A percentile compares a stretch with the other conserved stretches of the same genome.
Conservation (phyloP, 2,329 filamentous ascomycete genomes). For the Apiospora rasikravindrae region DNA sequence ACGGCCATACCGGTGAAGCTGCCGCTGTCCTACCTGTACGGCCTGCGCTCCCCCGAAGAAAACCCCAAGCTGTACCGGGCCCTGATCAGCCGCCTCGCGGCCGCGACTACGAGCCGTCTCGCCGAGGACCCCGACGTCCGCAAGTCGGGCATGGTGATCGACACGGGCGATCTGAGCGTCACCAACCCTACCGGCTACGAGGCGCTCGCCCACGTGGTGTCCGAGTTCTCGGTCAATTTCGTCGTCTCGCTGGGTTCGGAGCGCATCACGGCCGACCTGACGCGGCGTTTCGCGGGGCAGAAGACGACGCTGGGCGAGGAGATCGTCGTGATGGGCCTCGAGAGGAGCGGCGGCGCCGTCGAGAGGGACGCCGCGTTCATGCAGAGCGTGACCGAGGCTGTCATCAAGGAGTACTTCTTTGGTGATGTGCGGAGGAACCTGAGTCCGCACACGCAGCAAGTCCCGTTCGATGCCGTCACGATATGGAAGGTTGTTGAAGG, state of each 20-base stretch:
- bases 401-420: slow-evolving; percentile 94
- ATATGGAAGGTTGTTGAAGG: slow-evolving; percentile 74
- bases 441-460: slow-evolving; percentile 84
- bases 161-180: slow-evolving; percentile 72
- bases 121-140: slow-evolving; percentile 76
- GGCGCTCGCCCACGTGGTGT: slow-evolving; percentile 75
- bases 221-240: slow-evolving; percentile 71
- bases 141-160: slow-evolving; percentile 81
- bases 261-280: slow-evolving; percentile 75
- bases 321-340: slow-evolving; percentile 77
- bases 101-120: slow-evolving; percentile 77
- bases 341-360: slow-evolving; percentile 85
- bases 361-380: slow-evolving; percentile 76
- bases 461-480: slow-evolving; percentile 75
- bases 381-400: slow-evolving; percentile 73
- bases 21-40: slow-evolving; percentile 89
- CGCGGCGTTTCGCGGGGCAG: slow-evolving; percentile 66
- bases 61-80: slow-evolving; percentile 75
- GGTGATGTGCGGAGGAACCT: slow-evolving; percentile 77
- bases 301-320: slow-evolving; percentile 66
- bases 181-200: slow-evolving; percentile 74
- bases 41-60: slow-evolving; percentile 73
- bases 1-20: slow-evolving; percentile 89
- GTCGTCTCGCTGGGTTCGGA: slow-evolving; percentile 84
- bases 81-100: slow-evolving; percentile 76